Evolutionary conservation across 257 asterid species (phyloP), one percentile per base, ranked within the genome.

Genomic region (Nicotiana undulata): DNA sequence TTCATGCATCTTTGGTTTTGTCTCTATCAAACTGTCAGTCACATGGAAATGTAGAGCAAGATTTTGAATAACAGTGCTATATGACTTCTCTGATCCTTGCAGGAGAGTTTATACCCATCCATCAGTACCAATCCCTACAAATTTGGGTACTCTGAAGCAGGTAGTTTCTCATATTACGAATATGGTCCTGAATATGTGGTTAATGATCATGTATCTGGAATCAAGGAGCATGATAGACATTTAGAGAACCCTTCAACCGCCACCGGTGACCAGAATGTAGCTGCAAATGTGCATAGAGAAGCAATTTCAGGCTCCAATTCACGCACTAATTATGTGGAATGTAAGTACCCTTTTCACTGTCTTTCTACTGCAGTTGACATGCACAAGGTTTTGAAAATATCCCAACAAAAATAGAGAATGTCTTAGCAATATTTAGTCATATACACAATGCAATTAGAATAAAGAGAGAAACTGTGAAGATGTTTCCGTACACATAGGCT

Each of bases 81-180:
- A 28, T 84, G 80, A 85, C 76, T 76, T 84, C 37, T 77, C 75
- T 74, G 58, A 68, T 84, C 77, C 87, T 49, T 85, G 88, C 92
- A 94, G 98, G 98, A 87, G 85, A 90, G 74, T 81, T 85, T 85
- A 76, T 90, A 88, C 87, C 90, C 98, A 32, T 86, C 92, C 75
- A 85, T 83, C 60, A 90, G 88, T 81, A 85, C 92, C 72, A 87
- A 89, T 85, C 82, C 83, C 31, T 88, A 88, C 94, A 94, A 94
- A 86, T 93, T 86, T 83, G 91, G 91, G 1, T 91, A 85, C 75
- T 86, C 97, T 51, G 98, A 91, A 80, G 92, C 96, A 18, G 40
- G 40, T 80, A 90, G 90, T 84, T 90, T 89, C 83, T 87, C 91
- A 18, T 90, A 89, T 86, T 89, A 87, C 77, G 96, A 92, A 77